Percentiles rank a stretch among this genome's conserved stretches.
Conservation (phyloP, 2,329 filamentous ascomycete genomes). For the Fusarium siculi region DNA sequence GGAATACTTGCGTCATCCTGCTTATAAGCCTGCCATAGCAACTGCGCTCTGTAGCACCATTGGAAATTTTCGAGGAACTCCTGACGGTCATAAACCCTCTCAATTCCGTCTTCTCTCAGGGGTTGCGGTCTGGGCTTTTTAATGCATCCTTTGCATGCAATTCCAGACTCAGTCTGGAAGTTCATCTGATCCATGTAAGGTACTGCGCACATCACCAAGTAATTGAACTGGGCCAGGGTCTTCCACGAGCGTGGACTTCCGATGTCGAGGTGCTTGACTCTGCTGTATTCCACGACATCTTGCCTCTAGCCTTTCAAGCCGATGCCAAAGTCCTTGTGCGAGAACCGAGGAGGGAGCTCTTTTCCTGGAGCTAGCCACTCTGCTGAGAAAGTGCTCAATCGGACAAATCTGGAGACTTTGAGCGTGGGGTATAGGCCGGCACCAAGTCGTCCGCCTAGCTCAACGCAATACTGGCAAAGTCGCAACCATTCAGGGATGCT, state of each 20-base stretch:
- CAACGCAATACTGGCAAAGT: conserved; percentile 45
- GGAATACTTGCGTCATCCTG: background rate
- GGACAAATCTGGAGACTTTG: background rate
- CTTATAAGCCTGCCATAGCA: background rate
- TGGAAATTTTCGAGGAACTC: background rate
- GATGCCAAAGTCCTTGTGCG: background rate
- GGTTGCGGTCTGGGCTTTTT: background rate
- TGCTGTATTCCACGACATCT: background rate
- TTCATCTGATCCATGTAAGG: background rate
- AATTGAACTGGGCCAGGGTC: background rate
- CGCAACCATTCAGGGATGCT: conserved; percentile 43
- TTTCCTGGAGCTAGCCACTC: background rate
- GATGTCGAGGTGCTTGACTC: background rate
- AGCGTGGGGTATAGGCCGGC: fast-evolving
- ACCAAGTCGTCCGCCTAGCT: background rate
- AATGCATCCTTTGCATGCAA: background rate
- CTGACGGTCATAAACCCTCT: background rate
- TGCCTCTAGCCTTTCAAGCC: background rate
- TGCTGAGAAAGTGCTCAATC: background rate
- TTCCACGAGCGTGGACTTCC: background rate
- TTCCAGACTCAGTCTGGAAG: fast-evolving
- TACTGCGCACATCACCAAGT: background rate
- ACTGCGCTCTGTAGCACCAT: background rate
- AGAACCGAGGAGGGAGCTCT: fast-evolving
- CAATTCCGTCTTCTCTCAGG: background rate